phyloP scores from a whole-genome alignment of 139 green algal genomes.

The Volvox reticuliferus region DNA sequence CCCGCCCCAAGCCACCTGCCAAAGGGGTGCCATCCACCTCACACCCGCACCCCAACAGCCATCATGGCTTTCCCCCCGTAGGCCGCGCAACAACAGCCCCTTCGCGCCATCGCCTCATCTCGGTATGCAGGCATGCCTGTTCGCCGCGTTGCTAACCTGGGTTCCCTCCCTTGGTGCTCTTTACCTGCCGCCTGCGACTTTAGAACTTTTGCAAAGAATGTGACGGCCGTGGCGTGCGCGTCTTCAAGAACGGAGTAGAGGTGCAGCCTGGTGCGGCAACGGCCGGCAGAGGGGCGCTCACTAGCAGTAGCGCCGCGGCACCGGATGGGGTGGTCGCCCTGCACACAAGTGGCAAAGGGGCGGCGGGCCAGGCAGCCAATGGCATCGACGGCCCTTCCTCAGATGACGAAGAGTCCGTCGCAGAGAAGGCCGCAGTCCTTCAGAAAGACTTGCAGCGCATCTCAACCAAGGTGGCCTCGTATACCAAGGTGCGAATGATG shows the following conservation, averaged over 20 bases:
- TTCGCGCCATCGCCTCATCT: too few species aligned
- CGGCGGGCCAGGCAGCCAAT: neutral
- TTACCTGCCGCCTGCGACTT: neutral
- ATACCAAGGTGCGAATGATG: neutral
- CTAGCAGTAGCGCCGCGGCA: neutral
- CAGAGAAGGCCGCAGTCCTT: neutral
- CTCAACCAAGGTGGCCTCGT: neutral
- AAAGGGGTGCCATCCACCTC: neutral
- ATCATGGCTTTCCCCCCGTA: neutral
- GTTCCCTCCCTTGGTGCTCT: neutral
- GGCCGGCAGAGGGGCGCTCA: neutral
- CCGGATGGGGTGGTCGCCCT: neutral
- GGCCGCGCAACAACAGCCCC: too few species aligned
- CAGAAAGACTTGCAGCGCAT: neutral
- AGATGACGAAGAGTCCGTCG: neutral
- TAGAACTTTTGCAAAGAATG: slow-evolving; percentile 32
- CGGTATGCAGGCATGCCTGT: too few species aligned
- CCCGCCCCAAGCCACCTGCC: neutral
- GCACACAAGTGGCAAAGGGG: neutral
- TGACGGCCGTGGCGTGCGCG: slow-evolving; percentile 20
- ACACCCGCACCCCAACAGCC: neutral
- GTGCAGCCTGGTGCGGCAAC: neutral
- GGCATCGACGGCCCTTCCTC: neutral
- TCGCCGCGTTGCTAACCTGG: too few species aligned
- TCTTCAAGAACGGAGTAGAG: slow-evolving; percentile 38